Evolutionary conservation across 305 asterid species (phyloP).

Genomic region (Rubia peregrina): DNA sequence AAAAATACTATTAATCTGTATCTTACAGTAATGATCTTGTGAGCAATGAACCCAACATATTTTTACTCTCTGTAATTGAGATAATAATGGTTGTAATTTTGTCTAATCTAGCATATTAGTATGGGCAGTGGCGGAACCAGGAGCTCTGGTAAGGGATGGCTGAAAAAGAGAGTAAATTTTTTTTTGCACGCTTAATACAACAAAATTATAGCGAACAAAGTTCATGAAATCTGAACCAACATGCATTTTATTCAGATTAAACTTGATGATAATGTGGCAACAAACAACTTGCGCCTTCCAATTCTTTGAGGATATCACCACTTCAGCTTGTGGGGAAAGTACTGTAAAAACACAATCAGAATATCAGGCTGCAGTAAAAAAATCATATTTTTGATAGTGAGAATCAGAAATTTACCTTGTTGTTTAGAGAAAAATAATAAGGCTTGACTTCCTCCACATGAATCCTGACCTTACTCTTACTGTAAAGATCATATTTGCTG

Average conservation of each 20-base stretch:
- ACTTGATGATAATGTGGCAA: not conserved
- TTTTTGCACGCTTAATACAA: too few relatives aligned
- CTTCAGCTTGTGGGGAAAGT: slow-evolving; percentile 19
- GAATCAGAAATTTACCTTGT: slow-evolving; percentile 13
- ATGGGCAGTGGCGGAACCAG: slow-evolving; percentile 21
- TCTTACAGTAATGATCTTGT: slow-evolving; percentile 18
- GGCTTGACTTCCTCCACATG: slow-evolving; percentile 23
- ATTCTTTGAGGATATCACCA: slow-evolving; percentile 16
- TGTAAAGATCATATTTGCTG: slow-evolving; percentile 26
- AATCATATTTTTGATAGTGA: not conserved
- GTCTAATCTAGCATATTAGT: not conserved
- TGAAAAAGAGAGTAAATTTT: too few relatives aligned
- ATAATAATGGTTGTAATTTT: not conserved
- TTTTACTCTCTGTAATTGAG: not conserved
- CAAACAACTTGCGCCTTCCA: not conserved
- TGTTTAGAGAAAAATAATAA: slow-evolving; percentile 22
- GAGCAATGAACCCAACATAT: slow-evolving; percentile 17
- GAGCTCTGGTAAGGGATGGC: too few relatives aligned
- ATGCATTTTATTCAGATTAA: not conserved
- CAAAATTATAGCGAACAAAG: not conserved
- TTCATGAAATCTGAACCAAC: not conserved
- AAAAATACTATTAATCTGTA: too few relatives aligned
- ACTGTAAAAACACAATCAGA: slow-evolving; percentile 14
- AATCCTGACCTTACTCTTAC: slow-evolving; percentile 24
- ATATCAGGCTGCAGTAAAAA: not conserved